phyloP scores from a whole-genome alignment of 2,329 filamentous ascomycete genomes.

The Talaromyces sp. region DNA sequence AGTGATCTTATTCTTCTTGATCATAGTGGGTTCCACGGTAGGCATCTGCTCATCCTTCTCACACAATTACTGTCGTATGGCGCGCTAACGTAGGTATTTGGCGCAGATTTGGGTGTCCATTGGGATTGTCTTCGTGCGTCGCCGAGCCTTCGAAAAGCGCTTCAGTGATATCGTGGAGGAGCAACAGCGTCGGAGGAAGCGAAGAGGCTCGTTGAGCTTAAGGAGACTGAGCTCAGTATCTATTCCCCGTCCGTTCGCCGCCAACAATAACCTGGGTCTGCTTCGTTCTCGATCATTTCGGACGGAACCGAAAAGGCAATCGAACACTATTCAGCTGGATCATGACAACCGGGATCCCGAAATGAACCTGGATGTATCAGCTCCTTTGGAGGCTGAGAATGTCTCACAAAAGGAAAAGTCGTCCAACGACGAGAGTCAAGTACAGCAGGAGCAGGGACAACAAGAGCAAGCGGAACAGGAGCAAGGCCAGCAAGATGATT shows the following conservation, averaged over 20 bases:
- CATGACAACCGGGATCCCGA: not conserved
- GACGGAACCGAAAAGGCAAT: not conserved
- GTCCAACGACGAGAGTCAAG: not conserved
- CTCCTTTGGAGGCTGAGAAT: not conserved
- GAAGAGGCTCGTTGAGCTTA: not conserved
- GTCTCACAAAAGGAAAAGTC: not conserved
- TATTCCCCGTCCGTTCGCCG: not conserved
- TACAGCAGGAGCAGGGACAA: not conserved
- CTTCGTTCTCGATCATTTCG: not conserved
- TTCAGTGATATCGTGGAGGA: conserved; percentile 23
- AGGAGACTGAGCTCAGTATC: not conserved
- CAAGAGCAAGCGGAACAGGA: not conserved
- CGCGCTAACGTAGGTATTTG: not conserved
- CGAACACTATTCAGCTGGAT: not conserved
- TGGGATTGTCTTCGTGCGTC: conserved; percentile 44
- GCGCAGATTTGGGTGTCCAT: conserved; percentile 39
- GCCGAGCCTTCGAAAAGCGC: conserved; percentile 30
- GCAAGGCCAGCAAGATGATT: not conserved
- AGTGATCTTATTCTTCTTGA: not conserved
- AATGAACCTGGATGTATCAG: not conserved
- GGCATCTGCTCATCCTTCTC: not conserved
- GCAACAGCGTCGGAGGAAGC: conserved; percentile 3
- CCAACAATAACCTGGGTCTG: not conserved
- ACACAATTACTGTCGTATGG: not conserved
- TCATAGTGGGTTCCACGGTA: not conserved